Evolutionary conservation across 371 early-diverging fungal species (phyloP).

Genomic region (Mortierella sp.): DNA sequence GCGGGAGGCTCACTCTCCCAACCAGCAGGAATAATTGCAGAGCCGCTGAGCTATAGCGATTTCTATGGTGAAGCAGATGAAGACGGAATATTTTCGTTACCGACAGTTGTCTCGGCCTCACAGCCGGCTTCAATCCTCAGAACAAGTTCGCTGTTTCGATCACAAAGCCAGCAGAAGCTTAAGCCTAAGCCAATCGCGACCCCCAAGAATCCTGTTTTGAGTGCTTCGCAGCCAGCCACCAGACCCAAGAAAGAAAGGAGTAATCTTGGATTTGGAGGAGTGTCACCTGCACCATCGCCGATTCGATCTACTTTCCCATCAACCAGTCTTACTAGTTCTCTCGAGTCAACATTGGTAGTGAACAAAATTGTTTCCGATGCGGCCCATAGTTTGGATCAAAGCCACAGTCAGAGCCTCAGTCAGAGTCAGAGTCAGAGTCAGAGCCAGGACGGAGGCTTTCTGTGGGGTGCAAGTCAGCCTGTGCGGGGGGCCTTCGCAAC

Average conservation of each 20-base stretch:
- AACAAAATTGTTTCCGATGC: background rate
- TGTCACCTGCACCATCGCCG: background rate
- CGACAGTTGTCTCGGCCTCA: constrained; percentile 41
- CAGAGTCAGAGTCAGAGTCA: constrained; percentile 12
- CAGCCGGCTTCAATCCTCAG: constrained; percentile 1
- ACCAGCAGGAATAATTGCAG: constrained; percentile 19
- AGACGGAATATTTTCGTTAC: constrained; percentile 33
- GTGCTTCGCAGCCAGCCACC: background rate
- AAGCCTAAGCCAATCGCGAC: constrained; percentile 1
- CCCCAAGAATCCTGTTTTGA: background rate
- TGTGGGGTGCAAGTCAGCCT: constrained; percentile 48
- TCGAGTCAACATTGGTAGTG: background rate
- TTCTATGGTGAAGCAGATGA: constrained; percentile 25
- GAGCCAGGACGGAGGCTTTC: background rate
- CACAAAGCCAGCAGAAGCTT: background rate
- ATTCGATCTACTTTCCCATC: background rate
- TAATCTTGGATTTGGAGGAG: background rate
- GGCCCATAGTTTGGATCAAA: background rate
- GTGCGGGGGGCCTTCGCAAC: constrained; percentile 38
- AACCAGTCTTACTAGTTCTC: background rate
- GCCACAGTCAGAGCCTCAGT: background rate
- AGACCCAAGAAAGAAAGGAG: background rate
- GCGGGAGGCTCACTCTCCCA: constrained; percentile 34
- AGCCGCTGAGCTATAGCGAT: background rate
- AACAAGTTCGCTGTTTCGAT: background rate